Evolutionary conservation across 306 rosid genomes (phyloP).

Genomic region (Styphnolobium japonicum): DNA sequence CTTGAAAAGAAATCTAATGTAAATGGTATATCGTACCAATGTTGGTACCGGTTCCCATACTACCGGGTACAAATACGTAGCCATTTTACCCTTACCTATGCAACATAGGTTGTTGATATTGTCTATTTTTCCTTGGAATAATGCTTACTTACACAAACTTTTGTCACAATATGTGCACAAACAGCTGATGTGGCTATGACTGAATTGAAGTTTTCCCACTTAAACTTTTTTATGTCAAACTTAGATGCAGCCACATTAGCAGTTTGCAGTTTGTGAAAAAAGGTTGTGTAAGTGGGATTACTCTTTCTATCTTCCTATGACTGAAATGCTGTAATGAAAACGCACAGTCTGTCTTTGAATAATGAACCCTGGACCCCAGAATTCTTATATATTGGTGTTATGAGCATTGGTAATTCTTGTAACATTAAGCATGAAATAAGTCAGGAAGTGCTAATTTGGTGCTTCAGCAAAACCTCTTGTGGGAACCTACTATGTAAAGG

Average conservation of each 20-base stretch:
- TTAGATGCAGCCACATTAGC: not conserved
- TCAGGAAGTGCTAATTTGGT: not conserved
- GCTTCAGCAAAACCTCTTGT: constrained; percentile 19
- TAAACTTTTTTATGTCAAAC: not conserved
- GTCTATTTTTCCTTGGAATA: constrained; percentile 10
- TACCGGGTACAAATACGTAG: too few species aligned
- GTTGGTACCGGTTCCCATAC: too few species aligned
- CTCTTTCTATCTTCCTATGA: constrained; percentile 7
- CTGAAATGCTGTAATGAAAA: not conserved
- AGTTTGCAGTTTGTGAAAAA: too few species aligned
- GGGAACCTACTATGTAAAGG: not conserved
- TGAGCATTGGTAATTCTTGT: too few species aligned
- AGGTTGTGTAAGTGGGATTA: not conserved
- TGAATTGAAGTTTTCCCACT: too few species aligned
- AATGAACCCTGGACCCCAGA: not conserved
- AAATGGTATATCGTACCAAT: too few species aligned
- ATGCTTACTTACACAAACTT: not conserved
- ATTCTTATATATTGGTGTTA: not conserved
- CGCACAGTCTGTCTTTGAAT: constrained; percentile 11
- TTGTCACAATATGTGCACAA: not conserved
- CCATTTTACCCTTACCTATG: too few species aligned
- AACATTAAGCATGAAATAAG: constrained; percentile 18
- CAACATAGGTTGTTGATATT: not conserved
- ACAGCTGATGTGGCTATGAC: constrained; percentile 5
- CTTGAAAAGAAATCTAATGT: too few species aligned